Conservation (phyloP, 2,329 filamentous ascomycete species). For the Hysterium pulicare region DNA sequence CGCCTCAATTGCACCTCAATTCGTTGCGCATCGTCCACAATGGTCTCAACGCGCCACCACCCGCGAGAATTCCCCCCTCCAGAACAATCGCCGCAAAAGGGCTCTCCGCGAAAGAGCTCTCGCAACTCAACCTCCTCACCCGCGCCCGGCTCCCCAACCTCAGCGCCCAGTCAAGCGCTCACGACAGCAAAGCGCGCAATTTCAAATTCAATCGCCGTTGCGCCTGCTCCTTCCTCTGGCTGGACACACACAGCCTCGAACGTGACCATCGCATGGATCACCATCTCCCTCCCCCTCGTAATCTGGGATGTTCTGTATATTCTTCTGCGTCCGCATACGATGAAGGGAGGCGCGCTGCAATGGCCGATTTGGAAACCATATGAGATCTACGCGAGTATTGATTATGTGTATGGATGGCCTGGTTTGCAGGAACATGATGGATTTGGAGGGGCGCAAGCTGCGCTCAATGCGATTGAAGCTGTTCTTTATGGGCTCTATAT, state of each 20-base stretch:
- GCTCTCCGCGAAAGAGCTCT: slow-evolving; percentile 23
- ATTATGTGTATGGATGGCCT: slow-evolving; percentile 78
- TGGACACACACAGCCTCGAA: slow-evolving; percentile 62
- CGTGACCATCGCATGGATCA: slow-evolving; percentile 66
- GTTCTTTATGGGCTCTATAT: slow-evolving; percentile 62
- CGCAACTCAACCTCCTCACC: slow-evolving; percentile 34
- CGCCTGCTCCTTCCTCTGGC: slow-evolving; percentile 20
- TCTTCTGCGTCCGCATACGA: slow-evolving; percentile 73
- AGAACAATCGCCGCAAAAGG: slow-evolving; percentile 35
- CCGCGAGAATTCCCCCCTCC: slow-evolving; percentile 34
- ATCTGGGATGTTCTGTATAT: slow-evolving; percentile 80
- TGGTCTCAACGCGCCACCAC: slow-evolving; percentile 41
- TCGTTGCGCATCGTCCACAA: no score
- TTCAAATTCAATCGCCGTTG: slow-evolving; percentile 16
- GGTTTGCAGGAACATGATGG: slow-evolving; percentile 64
- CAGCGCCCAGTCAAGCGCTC: slow-evolving; percentile 17
- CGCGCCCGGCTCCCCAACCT: slow-evolving; percentile 20
- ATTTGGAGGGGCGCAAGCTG: slow-evolving; percentile 73
- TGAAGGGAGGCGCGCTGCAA: slow-evolving; percentile 73
- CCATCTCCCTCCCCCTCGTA: slow-evolving; percentile 72
- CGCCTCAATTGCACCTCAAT: no score
- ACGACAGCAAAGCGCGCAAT: slow-evolving; percentile 19
- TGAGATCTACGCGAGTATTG: slow-evolving; percentile 73
- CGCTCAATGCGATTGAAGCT: slow-evolving; percentile 67
- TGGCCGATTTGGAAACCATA: slow-evolving; percentile 73